Evolutionary conservation across 2,329 filamentous ascomycete species (phyloP), one percentile per base, ranked within the genome.

Genomic region (Penicillium sp.): DNA sequence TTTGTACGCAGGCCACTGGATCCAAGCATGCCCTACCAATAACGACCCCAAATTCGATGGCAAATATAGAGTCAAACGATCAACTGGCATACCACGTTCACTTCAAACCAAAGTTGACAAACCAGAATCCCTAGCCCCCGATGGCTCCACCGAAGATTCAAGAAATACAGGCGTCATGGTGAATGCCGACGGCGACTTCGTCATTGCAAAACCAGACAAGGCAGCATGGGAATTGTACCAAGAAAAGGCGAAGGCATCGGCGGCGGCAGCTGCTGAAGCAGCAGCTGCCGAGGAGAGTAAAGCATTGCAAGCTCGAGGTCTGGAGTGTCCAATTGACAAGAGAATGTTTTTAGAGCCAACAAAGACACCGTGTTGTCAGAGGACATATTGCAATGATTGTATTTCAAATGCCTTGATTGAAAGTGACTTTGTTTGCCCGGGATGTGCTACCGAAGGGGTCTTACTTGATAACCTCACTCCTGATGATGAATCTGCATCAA

Each of bases 321-420:
- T 99, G 72, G 88, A 94, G 76, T 99, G 94, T 81, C 84, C 91
- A 63, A 89, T 97, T 82, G 94, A 97, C 86, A 95, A 95, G 79
- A 92, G 90, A 77, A 88, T 96, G 84, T 97, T 97, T 79, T 88
- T 95, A 86, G 91, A 97, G 75, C 93, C 94, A 84, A 94, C 95
- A 83, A 96, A 96, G 85, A 97, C 94, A 72, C 93, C 94, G 65
- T 99, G 94, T 84, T 99, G 94, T 82, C 85, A 89, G 79, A 95
- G 89, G 84, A 97, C 92, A 73, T 99, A 96, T 82, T 99, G 94
- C 84, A 94, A 94, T 85, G 91, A 97, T 75, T 99, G 94, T 88
- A 97, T 99, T 78, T 95, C 94, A 75, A 96, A 96, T 84, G 90
- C 92, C 77, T 87, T 99, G 77, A 93, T 97, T 78, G 92, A 97